Evolutionary conservation across 2,329 filamentous ascomycete species (phyloP).

Genomic region (Talaromyces amestolkiae): DNA sequence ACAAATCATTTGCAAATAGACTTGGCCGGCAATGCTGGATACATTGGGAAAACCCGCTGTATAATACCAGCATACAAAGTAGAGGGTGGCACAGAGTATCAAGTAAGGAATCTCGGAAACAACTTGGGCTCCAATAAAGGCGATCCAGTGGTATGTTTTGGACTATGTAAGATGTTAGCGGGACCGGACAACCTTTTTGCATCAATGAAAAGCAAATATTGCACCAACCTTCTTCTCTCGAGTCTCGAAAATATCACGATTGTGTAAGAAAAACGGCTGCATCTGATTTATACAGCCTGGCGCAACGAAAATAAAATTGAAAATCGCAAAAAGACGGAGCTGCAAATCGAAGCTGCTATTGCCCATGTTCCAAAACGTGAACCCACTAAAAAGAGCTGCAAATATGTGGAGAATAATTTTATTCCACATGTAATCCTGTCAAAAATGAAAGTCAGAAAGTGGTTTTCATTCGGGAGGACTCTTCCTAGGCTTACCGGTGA

Average conservation of each 20-base stretch:
- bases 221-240: conserved; percentile 54
- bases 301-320: conserved; percentile 63
- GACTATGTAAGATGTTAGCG: conserved; percentile 31
- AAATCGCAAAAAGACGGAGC: conserved; percentile 58
- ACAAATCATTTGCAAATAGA: conserved; percentile 43
- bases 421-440: conserved; percentile 46
- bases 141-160: conserved; percentile 61
- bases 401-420: conserved; percentile 54
- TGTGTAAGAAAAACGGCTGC: conserved; percentile 58
- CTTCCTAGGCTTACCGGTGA: too few relatives aligned
- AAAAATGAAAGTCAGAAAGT: conserved; percentile 1
- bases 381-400: conserved; percentile 59
- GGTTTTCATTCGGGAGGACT: too few relatives aligned
- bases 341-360: conserved; percentile 53
- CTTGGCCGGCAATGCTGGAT: conserved; percentile 35
- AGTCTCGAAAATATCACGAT: conserved; percentile 57
- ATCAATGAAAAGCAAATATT: neutral
- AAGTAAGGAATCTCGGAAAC: conserved; percentile 50
- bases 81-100: conserved; percentile 46
- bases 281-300: conserved; percentile 59
- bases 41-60: conserved; percentile 48
- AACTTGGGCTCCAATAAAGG: conserved; percentile 56
- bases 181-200: neutral
- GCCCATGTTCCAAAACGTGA: conserved; percentile 61
- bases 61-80: conserved; percentile 41